phyloP scores from a whole-genome alignment of 1,284 basidiomycete species.

The Cryptococcus hybrid region DNA sequence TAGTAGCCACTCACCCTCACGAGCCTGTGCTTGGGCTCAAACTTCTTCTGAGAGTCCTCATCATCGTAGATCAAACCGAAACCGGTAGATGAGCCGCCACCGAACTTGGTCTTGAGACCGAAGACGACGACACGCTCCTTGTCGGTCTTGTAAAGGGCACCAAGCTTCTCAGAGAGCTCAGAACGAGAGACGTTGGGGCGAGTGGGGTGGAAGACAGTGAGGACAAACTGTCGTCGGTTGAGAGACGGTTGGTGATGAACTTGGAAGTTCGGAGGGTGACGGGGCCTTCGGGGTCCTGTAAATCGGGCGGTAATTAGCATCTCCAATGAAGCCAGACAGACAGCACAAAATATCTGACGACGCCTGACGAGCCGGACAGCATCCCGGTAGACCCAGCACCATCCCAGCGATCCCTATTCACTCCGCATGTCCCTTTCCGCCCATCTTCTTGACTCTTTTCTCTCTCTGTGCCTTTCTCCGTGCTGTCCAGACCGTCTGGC shows the following conservation, averaged over 20 bases:
- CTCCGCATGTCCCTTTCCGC: background rate
- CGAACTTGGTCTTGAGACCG: conserved; percentile 86
- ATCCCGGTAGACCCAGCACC: too few relatives aligned
- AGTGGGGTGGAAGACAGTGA: conserved; percentile 94
- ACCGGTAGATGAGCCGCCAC: conserved; percentile 96
- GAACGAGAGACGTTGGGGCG: conserved; percentile 92
- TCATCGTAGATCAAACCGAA: conserved; percentile 99
- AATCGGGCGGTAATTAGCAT: background rate
- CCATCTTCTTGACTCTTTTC: background rate
- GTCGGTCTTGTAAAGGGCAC: conserved; percentile 63
- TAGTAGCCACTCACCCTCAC: conserved; percentile 69
- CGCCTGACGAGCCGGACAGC: too few relatives aligned
- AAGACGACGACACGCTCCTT: conserved; percentile 62
- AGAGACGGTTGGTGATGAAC: conserved; percentile 99
- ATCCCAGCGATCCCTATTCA: background rate
- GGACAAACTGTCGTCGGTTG: conserved; percentile 80
- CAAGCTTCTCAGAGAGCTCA: conserved; percentile 93
- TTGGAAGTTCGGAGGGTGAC: conserved; percentile 98
- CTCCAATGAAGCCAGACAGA: too few relatives aligned
- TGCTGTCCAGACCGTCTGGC: background rate
- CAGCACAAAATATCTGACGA: too few relatives aligned
- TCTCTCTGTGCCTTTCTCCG: conserved; percentile 10
- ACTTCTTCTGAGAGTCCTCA: conserved; percentile 90
- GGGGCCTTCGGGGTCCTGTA: conserved; percentile 74
- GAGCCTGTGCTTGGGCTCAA: conserved; percentile 95